These are phyloP conservation scores for Wakefieldia striispora DNA, from an alignment of 768 basidiomycete species.

Conservation along the genomic window DNA sequence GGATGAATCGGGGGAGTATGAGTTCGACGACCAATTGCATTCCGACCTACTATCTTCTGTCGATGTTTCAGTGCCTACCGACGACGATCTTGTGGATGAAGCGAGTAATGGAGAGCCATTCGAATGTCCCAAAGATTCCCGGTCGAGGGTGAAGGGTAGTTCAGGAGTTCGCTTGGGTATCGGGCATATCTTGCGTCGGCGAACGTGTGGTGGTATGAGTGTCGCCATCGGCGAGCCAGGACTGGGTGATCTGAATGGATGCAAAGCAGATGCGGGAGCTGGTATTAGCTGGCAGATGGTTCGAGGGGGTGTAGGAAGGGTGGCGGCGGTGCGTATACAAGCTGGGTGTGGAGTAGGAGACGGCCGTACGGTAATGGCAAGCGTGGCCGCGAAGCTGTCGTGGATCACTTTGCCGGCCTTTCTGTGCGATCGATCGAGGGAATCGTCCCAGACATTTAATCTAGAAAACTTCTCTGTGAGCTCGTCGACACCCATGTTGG, in stretches of 20 bases:
- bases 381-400: constrained; percentile 2
- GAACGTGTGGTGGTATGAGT: constrained; percentile 2
- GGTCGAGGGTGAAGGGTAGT: neutral
- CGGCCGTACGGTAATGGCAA: constrained; percentile 12
- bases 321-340: neutral
- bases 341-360: constrained; percentile 19
- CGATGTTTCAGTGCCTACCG: neutral
- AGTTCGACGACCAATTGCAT: neutral
- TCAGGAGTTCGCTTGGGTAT: constrained; percentile 27
- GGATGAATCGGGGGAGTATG: too few species aligned
- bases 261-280: constrained; percentile 9
- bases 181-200: constrained; percentile 18
- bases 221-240: constrained; percentile 15
- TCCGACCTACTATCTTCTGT: neutral
- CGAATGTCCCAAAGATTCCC: neutral
- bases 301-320: neutral
- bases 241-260: constrained; percentile 18
- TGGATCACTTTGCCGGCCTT: neutral
- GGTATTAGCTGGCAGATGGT: neutral
- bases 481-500: neutral
- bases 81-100: neutral
- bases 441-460: constrained; percentile 10
- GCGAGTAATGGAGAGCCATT: neutral
- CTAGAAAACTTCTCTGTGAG: constrained; percentile 10
- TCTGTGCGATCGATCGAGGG: neutral